Evolutionary conservation across 2,329 filamentous ascomycete species (phyloP), one percentile per base, ranked within the genome.

Genomic region (Penicillium sp.): DNA sequence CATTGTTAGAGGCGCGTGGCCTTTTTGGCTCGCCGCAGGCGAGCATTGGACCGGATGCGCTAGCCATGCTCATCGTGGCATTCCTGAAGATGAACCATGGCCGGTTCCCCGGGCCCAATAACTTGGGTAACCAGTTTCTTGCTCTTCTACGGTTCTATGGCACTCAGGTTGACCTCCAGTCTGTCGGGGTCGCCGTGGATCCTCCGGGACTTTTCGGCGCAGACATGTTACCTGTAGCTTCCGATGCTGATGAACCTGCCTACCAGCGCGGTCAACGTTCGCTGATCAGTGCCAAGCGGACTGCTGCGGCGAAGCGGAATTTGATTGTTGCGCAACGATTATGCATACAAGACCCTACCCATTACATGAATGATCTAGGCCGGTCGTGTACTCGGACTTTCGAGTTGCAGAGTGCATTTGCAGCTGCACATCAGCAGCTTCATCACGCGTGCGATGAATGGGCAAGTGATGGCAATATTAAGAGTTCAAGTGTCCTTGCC

Each of bases 301-400:
- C 64, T 39, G 64, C 76, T 69, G 61, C 73, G 62, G 13, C 73
- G 6, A 68, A 61, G 42, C 59, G 66, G n/a, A 75, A 75, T 44
- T 17, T 45, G 0, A 53, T 57, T 19, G 57, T 59, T 17, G 66
- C 68, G 5, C 63, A 76, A 54, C 71, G 82, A 49, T 74, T 87
- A 49, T 82, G 76, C 58, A 73, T 88, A 15, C 83, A 86, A 69
- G 84, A 88, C 63, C 85, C 85, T 0, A 81, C 82, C 8, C 79
- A 86, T 65, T 76, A 78, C 21, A 76, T 77, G 65, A 86, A 85
- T 66, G 82, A 88, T 65, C 75, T 87, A 1, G 85, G 85, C 35
- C 71, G 73, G 43, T 78, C 78, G 53, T 77, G 73, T 44, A 72
- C 77, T 53, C 76, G 76, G 15, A 81, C 83, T 59, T 77, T 77